phyloP scores from a whole-genome alignment of 192 early-diverging fungal species.

The Jimgerdemannia flammicorona region DNA sequence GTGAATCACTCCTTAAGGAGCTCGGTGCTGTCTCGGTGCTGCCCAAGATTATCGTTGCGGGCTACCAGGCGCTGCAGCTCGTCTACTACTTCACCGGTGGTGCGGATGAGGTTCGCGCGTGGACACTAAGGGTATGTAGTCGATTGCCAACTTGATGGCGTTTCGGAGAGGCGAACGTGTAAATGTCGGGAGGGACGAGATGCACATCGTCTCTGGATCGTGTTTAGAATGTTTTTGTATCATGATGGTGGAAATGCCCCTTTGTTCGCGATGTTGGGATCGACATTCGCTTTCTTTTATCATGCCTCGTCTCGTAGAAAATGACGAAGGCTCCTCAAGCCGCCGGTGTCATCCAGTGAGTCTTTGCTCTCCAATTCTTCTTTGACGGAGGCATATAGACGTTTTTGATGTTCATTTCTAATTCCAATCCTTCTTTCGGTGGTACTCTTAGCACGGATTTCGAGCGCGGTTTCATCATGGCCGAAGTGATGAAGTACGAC shows the following conservation, averaged over 20 bases:
- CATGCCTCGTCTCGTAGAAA: constrained; percentile 6
- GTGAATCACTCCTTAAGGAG: constrained; percentile 59
- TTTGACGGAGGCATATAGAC: constrained; percentile 26
- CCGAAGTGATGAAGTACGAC: constrained; percentile 85
- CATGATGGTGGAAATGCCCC: not conserved
- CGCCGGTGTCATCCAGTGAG: constrained; percentile 87
- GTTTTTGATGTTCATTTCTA: constrained; percentile 6
- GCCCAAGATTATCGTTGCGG: constrained; percentile 89
- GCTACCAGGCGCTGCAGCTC: constrained; percentile 82
- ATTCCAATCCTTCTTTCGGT: not conserved
- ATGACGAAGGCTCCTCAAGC: constrained; percentile 69
- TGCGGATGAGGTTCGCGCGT: constrained; percentile 86
- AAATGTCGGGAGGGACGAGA: too few species aligned
- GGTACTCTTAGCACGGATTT: constrained; percentile 48
- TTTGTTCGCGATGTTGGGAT: too few species aligned
- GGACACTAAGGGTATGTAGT: constrained; percentile 64
- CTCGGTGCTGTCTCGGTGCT: constrained; percentile 65
- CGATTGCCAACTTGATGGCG: not conserved
- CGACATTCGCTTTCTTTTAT: not conserved
- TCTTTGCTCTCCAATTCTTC: constrained; percentile 12
- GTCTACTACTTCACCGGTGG: constrained; percentile 96
- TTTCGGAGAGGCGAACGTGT: not conserved
- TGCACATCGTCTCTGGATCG: too few species aligned
- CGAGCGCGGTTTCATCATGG: constrained; percentile 89
- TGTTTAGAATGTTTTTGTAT: constrained; percentile 1